phyloP scores from a whole-genome alignment of 2,329 filamentous ascomycete genomes.

The Fusarium austroafricanum region DNA sequence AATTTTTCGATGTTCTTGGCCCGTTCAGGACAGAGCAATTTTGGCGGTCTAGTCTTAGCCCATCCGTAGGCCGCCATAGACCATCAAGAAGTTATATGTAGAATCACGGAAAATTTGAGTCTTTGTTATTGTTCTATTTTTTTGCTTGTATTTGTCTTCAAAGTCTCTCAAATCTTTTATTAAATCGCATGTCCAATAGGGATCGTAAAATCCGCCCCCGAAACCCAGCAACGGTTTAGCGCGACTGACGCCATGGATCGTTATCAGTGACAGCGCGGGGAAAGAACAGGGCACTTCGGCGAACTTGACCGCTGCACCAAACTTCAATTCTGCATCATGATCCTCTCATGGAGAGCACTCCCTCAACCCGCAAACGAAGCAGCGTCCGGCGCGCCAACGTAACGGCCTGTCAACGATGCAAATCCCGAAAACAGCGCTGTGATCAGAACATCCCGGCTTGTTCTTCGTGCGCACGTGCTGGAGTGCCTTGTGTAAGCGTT shows the following conservation, averaged over 20 bases:
- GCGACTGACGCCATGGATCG: neutral
- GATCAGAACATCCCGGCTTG: conserved; percentile 41
- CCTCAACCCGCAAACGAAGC: conserved; percentile 6
- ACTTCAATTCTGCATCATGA: neutral
- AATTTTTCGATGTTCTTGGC: too few species aligned
- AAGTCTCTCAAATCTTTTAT: too few species aligned
- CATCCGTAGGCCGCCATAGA: too few species aligned
- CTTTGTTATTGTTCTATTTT: too few species aligned
- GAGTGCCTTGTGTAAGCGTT: conserved; percentile 30
- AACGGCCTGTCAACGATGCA: conserved; percentile 35
- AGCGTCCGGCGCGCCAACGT: conserved; percentile 38
- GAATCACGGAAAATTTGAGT: too few species aligned
- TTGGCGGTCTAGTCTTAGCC: too few species aligned
- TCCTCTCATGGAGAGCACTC: neutral
- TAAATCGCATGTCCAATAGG: too few species aligned
- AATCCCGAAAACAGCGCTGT: conserved; percentile 40
- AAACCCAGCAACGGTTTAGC: neutral
- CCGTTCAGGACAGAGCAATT: too few species aligned
- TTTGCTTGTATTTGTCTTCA: too few species aligned
- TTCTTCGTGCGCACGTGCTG: conserved; percentile 27
- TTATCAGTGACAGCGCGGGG: neutral
- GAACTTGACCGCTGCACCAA: neutral
- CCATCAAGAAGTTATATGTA: too few species aligned
- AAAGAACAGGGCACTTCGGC: neutral
- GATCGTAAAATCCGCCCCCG: too few species aligned